Evolutionary conservation across 148 eudicot genomes (phyloP), one percentile per base, ranked within the genome.

Genomic region (Rhododendron henanense): DNA sequence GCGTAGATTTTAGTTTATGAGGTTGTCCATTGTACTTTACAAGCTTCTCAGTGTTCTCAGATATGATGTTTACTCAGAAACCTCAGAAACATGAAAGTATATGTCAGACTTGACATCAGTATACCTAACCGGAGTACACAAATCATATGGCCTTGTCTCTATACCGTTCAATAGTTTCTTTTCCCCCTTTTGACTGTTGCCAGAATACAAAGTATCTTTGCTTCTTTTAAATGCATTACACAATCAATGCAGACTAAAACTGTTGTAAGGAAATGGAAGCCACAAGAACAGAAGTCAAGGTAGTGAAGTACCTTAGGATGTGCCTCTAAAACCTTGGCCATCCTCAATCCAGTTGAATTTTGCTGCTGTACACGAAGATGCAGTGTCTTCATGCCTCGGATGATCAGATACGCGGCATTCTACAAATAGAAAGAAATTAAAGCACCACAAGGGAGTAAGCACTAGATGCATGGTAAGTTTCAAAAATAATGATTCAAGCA

Each of bases 371-470:
- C 90, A 89, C 98, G 98, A 84, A 94, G 94, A 85, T 94, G 94
- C 93, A 96, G 87, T 23, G 98, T 94, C 92, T 96, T 96, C 96
- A 96, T 93, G 89, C 98, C 98, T 89, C 98, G 92, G 85, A 96
- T 90, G 87, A 96, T 90, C 77, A 91, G 82, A 87, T 92, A 96
- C 3, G 98, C 93, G 10, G 98, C 98, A 92, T 96, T 93, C 98
- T 96, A 93, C 94, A 92, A 92, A 51, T 63, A 35, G 74, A 37
- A 44, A 37, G 41, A 19, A 84, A 37, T 71, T 33, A 71, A 67
- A 71, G 76, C 76, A 71, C 6, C 76, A 67, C 35, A 1, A 67
- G 0, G 15, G 21, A 13, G 76, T 15, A 71, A 71, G 41, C 19
- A 13, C 76, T 31, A 14, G 18, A 71, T 33, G 39, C 18, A 65